Percentiles rank a stretch among this genome's conserved stretches.
Conservation (phyloP, 768 basidiomycete genomes). For the Trichaptum fuscoviolaceum region DNA sequence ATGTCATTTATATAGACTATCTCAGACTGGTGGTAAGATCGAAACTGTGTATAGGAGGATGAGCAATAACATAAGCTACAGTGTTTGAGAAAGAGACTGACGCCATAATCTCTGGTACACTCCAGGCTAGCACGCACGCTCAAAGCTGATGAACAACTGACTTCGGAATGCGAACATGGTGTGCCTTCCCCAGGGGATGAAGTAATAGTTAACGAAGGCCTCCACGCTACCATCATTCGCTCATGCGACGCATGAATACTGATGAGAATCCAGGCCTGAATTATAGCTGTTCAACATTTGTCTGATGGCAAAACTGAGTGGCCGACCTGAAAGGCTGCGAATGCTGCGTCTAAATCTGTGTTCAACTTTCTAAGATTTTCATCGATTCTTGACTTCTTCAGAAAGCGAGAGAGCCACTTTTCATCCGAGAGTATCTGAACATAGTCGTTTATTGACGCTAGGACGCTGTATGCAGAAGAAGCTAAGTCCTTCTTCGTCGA, state of each 20-base stretch:
- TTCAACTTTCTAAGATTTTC: not conserved
- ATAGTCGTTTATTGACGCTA: not conserved
- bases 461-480: not conserved
- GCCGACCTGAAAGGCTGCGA: not conserved
- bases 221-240: not conserved
- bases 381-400: not conserved
- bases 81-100: not conserved
- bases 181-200: not conserved
- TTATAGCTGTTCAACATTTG: not conserved
- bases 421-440: not conserved
- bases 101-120: not conserved
- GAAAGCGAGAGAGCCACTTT: not conserved
- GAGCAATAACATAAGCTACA: not conserved
- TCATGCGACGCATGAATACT: not conserved
- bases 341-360: not conserved
- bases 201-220: not conserved
- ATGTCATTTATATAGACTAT: not conserved
- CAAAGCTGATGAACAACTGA: not conserved
- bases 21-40: not conserved
- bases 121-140: not conserved
- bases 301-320: not conserved
- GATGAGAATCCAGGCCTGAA: not conserved
- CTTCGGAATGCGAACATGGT: too few species aligned
- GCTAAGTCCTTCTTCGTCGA: not conserved
- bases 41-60: not conserved